Conservation (phyloP, 2,329 filamentous ascomycete genomes). For the Colletotrichum karsti region DNA sequence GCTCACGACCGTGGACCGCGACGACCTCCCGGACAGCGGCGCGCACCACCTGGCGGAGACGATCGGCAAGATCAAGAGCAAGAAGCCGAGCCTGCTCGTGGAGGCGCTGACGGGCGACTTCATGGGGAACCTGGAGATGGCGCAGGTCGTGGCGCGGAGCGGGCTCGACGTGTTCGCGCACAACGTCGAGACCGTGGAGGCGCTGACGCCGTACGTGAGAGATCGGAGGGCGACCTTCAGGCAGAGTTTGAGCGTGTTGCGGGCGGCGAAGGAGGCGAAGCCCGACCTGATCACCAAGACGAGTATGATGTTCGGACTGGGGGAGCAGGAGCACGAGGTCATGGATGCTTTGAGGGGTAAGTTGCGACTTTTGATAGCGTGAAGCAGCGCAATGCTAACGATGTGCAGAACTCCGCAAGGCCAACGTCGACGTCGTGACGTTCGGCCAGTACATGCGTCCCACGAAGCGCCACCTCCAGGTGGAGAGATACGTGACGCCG, state of each 20-base stretch:
- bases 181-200: constrained; percentile 96
- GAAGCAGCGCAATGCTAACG: not conserved
- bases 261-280: constrained; percentile 79
- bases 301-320: constrained; percentile 94
- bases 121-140: constrained; percentile 85
- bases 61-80: constrained; percentile 90
- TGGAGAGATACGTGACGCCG: constrained; percentile 93
- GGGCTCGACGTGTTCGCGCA: constrained; percentile 97
- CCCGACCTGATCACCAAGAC: constrained; percentile 95
- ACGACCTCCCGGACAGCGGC: constrained; percentile 90
- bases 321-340: constrained; percentile 89
- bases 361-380: constrained; percentile 27
- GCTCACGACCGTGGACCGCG: constrained; percentile 90
- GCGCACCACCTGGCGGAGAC: constrained; percentile 93
- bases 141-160: constrained; percentile 81
- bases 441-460: constrained; percentile 99
- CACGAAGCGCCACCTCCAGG: constrained; percentile 96
- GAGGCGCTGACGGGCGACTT: constrained; percentile 92
- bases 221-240: constrained; percentile 90
- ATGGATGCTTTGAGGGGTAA: constrained; percentile 78
- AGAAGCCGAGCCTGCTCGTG: constrained; percentile 79
- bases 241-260: constrained; percentile 82
- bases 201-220: constrained; percentile 85
- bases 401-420: constrained; percentile 66
- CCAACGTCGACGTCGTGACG: constrained; percentile 91